Conservation (phyloP, 495 filamentous ascomycete genomes). For the Jackrogersella multiformis region DNA sequence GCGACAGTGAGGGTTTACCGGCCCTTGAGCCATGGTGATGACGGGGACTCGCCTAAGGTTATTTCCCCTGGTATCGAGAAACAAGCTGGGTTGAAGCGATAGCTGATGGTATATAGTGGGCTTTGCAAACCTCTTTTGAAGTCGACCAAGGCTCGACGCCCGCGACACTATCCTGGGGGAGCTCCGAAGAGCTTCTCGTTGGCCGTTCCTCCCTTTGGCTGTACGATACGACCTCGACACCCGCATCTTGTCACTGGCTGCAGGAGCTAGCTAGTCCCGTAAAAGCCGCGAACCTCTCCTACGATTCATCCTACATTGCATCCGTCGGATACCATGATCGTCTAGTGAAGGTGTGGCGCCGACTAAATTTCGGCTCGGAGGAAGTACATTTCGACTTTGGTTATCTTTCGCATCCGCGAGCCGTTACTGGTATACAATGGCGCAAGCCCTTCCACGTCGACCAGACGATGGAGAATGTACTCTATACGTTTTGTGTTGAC, state of each 20-base stretch:
- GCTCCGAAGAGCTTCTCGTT: conserved; percentile 80
- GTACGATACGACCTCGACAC: conserved; percentile 66
- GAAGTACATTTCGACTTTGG: conserved; percentile 89
- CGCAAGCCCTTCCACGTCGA: conserved; percentile 76
- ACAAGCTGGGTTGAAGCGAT: background rate
- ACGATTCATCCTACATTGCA: conserved; percentile 85
- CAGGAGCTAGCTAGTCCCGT: conserved; percentile 74
- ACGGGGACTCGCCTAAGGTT: conserved; percentile 68
- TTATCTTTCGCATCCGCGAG: conserved; percentile 84
- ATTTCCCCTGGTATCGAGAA: conserved; percentile 12
- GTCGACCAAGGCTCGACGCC: conserved; percentile 57
- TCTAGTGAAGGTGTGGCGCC: conserved; percentile 91
- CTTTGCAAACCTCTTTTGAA: conserved; percentile 55
- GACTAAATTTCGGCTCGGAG: conserved; percentile 82
- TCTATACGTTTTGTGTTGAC: conserved; percentile 94
- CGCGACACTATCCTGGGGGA: conserved; percentile 84
- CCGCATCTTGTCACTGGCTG: conserved; percentile 72
- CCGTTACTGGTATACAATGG: conserved; percentile 88
- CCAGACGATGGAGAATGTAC: conserved; percentile 83
- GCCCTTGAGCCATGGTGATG: conserved; percentile 75
- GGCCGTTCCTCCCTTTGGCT: conserved; percentile 77
- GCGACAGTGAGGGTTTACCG: conserved; percentile 78
- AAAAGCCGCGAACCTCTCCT: conserved; percentile 82
- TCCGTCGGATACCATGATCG: conserved; percentile 82
- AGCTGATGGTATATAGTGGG: conserved; percentile 57